Base-by-base conservation (phyloP, 1,284 basidiomycete species). In the Ustilago vetiveriae region DNA sequence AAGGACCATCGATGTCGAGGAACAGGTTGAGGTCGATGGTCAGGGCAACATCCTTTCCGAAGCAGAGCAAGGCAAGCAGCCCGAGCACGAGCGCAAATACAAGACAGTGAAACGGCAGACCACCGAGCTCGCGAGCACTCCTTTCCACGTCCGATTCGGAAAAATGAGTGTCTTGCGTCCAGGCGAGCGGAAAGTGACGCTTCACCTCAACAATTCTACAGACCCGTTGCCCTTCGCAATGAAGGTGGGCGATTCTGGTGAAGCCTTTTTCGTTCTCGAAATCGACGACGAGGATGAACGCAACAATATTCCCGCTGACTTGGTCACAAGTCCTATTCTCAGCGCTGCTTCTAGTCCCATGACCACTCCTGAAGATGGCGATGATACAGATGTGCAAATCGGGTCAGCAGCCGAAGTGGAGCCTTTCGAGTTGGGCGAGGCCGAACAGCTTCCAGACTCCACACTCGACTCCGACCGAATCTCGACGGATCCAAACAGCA, bases 211-310 rank as follows among this genome's bases (percentile, higher is more conserved):
- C 67, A 68, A 66, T 50, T 73, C 74, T 0, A 55, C 74, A n/a
- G 76, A 82, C 27, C 86, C 87, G 10, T 89, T 93, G 47, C 95
- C 95, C 2, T 98, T 93, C 82, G 88, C 87, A 79, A 99, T 99
- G 96, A 98, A 99, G 85, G 94, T 98, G 71, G 93, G 94, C 38
- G 95, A 98, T 64, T 92, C 94, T 2, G 96, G 96, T 17, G 96
- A 99, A 84, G 96, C 95, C 0, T 98, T 98, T 85, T 98, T 98
- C 79, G 91, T 99, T 35, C 92, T 98, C 73, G 94, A 99, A 83
- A 97, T 95, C 2, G 92, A 96, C 40, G 76, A 72, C 16, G 91
- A 90, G 46, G 71, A 70, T 6, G 58, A 64, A 6, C 46, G 45
- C 6, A 49, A 57, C 21, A 91, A 94, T 66, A 89, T 98, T 29